phyloP scores from a whole-genome alignment of 768 basidiomycete species.

The Daedalea quercina region DNA sequence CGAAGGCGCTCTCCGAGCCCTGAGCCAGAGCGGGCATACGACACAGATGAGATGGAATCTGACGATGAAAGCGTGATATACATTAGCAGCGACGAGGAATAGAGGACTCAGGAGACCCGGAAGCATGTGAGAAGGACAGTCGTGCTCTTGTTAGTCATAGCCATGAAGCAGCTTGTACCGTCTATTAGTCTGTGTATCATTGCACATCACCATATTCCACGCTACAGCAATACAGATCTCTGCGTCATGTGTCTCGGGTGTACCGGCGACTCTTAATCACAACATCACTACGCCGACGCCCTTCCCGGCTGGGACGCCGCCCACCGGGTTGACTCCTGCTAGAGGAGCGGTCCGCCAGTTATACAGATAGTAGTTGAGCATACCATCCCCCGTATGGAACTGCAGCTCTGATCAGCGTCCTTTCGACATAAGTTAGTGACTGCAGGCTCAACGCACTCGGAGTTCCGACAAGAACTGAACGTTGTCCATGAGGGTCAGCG shows the following conservation, averaged over 20 bases:
- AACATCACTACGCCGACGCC: slow-evolving; percentile 96
- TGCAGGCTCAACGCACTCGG: slow-evolving; percentile 51
- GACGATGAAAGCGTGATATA: slow-evolving; percentile 77
- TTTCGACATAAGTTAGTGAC: not conserved
- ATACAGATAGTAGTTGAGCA: slow-evolving; percentile 88
- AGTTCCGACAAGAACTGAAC: slow-evolving; percentile 72
- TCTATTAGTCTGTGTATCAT: not conserved
- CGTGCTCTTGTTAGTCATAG: too few relatives aligned
- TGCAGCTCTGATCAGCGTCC: slow-evolving; percentile 21
- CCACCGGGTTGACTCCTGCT: slow-evolving; percentile 59
- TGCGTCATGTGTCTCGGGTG: not conserved
- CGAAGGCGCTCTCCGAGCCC: slow-evolving; percentile 32
- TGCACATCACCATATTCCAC: not conserved
- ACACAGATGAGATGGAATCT: slow-evolving; percentile 39
- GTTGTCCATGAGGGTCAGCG: slow-evolving; percentile 94
- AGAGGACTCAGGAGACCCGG: not conserved
- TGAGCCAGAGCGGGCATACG: not conserved
- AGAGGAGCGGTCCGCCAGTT: slow-evolving; percentile 88
- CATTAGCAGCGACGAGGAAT: slow-evolving; percentile 68
- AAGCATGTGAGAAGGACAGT: too few relatives aligned
- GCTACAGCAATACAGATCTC: not conserved
- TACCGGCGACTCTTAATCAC: slow-evolving; percentile 25
- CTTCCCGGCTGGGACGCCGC: slow-evolving; percentile 50
- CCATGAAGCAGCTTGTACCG: not conserved
- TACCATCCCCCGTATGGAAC: slow-evolving; percentile 93